Evolutionary conservation across 1,139 yeast species (phyloP), one percentile per base, ranked within the genome.

Genomic region (Casaregolazyma suthepensis): DNA sequence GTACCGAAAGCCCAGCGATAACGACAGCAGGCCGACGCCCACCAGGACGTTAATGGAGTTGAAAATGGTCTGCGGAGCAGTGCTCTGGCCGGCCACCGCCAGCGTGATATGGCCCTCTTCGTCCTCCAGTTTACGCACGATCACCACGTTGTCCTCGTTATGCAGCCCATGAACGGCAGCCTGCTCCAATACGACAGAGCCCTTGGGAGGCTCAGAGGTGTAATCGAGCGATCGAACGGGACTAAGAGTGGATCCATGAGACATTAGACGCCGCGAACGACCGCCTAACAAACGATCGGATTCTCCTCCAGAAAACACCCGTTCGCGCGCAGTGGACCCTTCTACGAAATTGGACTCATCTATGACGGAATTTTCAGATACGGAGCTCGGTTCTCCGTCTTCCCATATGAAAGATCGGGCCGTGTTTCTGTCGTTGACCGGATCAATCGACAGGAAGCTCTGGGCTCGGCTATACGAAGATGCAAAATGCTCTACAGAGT

Each of bases 41-140:
- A 90, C 82, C 45, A 90, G 73, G 0, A 90, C 87, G 66, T 91
- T 91, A 54, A 90, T 83, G 2, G 95, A 82, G 66, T 91, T 91
- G 74, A 91, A 89, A 19, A 87, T 74, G 0, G 98, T 91, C 67
- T 91, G 98, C 0, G 91, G 85, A 0, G 83, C 85, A 0, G 97
- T 90, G 2, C 96, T 87, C 67, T 85, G 94, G 45, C 94, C 91
- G 6, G 87, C 86, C 46, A 87, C 76, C 53, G 87, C 81, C 1
- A 93, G 85, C 42, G 85, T 79, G n/a, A 82, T 73, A 53, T 82
- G 81, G 3, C 96, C 96, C 58, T 85, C 85, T 56, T 77, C 75
- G 54, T 83, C 86, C 65, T 87, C 94, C 17, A 87, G 79, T 61
- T 80, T 81, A 61, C 81, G 82, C 57, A 85, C 70, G 54, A 80